These are phyloP conservation scores for Blastobotrys serpentis DNA, from an alignment of 1,139 yeast species.

Conservation along the genomic window DNA sequence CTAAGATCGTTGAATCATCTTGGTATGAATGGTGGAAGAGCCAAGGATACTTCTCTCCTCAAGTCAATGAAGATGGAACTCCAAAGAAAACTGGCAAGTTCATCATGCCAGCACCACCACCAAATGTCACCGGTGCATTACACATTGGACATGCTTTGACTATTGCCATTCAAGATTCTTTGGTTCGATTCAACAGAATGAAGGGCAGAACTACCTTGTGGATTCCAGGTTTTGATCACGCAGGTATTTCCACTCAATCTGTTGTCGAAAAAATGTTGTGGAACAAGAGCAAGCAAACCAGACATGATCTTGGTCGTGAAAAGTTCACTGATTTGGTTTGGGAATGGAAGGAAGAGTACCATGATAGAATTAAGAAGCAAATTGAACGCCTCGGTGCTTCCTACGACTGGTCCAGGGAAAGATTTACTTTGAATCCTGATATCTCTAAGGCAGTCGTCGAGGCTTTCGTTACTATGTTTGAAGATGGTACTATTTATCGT, in stretches of 20 bases:
- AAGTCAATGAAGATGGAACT: constrained; percentile 70
- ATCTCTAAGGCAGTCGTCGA: constrained; percentile 81
- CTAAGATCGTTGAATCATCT: constrained; percentile 89
- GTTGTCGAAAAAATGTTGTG: constrained; percentile 96
- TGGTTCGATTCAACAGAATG: constrained; percentile 95
- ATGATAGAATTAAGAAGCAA: constrained; percentile 77
- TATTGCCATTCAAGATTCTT: constrained; percentile 88
- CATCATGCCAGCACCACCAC: constrained; percentile 97
- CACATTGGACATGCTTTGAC: constrained; percentile 99
- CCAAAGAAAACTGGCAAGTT: constrained; percentile 77
- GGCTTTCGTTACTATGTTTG: constrained; percentile 76
- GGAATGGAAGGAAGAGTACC: constrained; percentile 99
- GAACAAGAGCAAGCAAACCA: constrained; percentile 83
- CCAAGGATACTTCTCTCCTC: constrained; percentile 85
- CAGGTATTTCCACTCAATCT: constrained; percentile 98
- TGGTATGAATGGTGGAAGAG: constrained; percentile 99
- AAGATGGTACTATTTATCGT: constrained; percentile 94
- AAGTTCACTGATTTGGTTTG: constrained; percentile 83
- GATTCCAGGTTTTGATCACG: constrained; percentile 97
- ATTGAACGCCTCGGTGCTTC: constrained; percentile 90
- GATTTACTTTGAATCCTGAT: constrained; percentile 83
- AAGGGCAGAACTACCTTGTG: constrained; percentile 91
- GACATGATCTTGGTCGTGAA: constrained; percentile 95
- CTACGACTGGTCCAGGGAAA: constrained; percentile 93
- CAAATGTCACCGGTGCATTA: constrained; percentile 97